Evolutionary conservation across 1,139 yeast genomes (phyloP), one percentile per base, ranked within the genome.

Genomic region (Zygosaccharomyces sapae): DNA sequence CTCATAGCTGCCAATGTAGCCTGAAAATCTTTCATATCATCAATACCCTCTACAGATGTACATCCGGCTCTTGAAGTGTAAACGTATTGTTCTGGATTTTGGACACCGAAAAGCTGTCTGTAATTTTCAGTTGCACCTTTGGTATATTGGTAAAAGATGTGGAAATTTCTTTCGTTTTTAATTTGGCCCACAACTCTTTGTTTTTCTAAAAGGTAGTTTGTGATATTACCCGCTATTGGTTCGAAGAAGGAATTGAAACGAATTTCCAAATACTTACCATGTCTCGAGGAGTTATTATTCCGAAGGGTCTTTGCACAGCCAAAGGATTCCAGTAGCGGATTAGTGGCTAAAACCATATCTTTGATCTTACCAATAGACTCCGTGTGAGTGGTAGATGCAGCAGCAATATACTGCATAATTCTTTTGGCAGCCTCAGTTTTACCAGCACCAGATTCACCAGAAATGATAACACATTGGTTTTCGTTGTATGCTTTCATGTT

Each of bases 371-470:
- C 80, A 62, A 94, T 92, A 22, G 75, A 71, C 18, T 74, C 74
- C 19, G 84, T 74, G 12, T 82, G 73, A 8, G 78, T 63, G 2
- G 76, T 68, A 3, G 86, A 78, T 5, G 89, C 96, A 37, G 92
- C 83, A 39, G 98, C 96, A 59, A 94, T 86, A 66, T 94, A 94
- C 68, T 94, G 97, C 98, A 94, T 94, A 69, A 92, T 92, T 63
- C 95, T 83, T 71, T 92, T 92, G 35, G 98, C 98, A 16, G 98
- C 97, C 69, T 92, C 98, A 5, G 98, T 92, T 67, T 92, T 92
- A 44, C 99, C 99, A 2, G 99, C 98, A 52, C 99, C 99, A 1
- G 97, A 88, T 67, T 94, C 99, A 45, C 99, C 99, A 4, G 97
- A 88, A 57, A 94, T 94, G 61, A 94, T 94, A 36, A 94, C 98